Evolutionary conservation across 306 rosid species (phyloP), one percentile per base, ranked within the genome.

Genomic region (Arachis stenosperma): DNA sequence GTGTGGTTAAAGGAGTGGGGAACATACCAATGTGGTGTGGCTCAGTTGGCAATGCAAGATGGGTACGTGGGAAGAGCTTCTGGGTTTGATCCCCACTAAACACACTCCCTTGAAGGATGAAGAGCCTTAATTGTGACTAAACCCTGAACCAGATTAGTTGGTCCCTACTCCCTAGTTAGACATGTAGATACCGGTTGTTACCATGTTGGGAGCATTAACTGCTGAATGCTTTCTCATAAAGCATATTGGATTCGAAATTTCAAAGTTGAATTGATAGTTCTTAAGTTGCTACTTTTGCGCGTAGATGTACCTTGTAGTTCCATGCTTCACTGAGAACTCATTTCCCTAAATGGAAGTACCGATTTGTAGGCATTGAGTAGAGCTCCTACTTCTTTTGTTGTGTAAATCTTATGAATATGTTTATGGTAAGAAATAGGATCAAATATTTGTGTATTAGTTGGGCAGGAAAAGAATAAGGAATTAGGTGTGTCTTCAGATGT

Each of bases 401-500:
- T 29, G 5, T 11, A 46, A 8, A 46, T 46, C 27, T 46, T 12
- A 46, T 8, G 39, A 65, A 47, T 47, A 65, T 47, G 70, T 27
- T 27, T 65, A 11, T 65, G 11, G 44, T 10, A 2, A 65, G 70
- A 48, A 30, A 67, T 67, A 13, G 11, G 50, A 67, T 46, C 44
- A 29, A 29, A 48, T 47, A 8, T 30, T 66, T 6, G 41, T 27
- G 6, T 43, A 46, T 40, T n/a, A 14, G 42, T 65, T 43, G 15
- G 54, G 11, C n/a, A 7, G 51, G 51, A 46, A 46, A 46, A 10
- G 51, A 10, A 46, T 10, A 11, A 46, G 11, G 11, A 6, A 44
- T 44, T 44, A 47, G 52, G 9, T 47, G 52, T 47, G 52, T 47
- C 12, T 47, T 10, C 52, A 47, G 4, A 47, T 0, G 52, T 47